Evolutionary conservation across 805 yeast species (phyloP).

Genomic region (Yamadazyma ubonensis): DNA sequence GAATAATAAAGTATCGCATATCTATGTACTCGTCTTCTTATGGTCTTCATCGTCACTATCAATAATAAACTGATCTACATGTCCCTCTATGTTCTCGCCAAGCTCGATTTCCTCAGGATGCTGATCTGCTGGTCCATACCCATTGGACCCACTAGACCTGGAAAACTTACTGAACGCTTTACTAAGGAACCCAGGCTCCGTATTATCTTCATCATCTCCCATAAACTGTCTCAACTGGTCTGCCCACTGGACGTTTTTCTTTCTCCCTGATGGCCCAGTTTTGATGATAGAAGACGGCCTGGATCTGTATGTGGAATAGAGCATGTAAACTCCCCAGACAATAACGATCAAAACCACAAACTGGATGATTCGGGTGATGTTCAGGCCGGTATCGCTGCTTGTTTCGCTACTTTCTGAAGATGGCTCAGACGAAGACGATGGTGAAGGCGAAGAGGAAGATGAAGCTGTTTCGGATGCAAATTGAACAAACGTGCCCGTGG

Average conservation of each 20-base stretch:
- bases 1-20: too few species aligned
- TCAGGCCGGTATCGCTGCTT: too few species aligned
- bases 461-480: slow-evolving; percentile 5
- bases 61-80: slow-evolving; percentile 44
- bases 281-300: slow-evolving; percentile 44
- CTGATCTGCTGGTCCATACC: slow-evolving; percentile 14
- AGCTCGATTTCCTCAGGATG: slow-evolving; percentile 45
- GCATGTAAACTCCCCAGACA: slow-evolving; percentile 41
- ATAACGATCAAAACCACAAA: slow-evolving; percentile 36
- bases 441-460: background rate
- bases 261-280: slow-evolving; percentile 30
- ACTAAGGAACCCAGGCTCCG: slow-evolving; percentile 34
- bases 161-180: slow-evolving; percentile 34
- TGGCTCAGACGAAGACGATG: background rate
- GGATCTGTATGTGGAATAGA: slow-evolving; percentile 36
- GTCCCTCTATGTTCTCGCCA: slow-evolving; percentile 25
- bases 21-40: too few species aligned
- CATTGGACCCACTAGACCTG: slow-evolving; percentile 18
- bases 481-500: slow-evolving; percentile 6
- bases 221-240: slow-evolving; percentile 36
- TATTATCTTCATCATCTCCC: slow-evolving; percentile 28
- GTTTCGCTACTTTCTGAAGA: too few species aligned
- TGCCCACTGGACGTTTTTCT: slow-evolving; percentile 50
- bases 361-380: slow-evolving; percentile 40
- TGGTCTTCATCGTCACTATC: slow-evolving; percentile 48